phyloP scores from a whole-genome alignment of 2,329 filamentous ascomycete genomes.

The Sporothrix phasma region DNA sequence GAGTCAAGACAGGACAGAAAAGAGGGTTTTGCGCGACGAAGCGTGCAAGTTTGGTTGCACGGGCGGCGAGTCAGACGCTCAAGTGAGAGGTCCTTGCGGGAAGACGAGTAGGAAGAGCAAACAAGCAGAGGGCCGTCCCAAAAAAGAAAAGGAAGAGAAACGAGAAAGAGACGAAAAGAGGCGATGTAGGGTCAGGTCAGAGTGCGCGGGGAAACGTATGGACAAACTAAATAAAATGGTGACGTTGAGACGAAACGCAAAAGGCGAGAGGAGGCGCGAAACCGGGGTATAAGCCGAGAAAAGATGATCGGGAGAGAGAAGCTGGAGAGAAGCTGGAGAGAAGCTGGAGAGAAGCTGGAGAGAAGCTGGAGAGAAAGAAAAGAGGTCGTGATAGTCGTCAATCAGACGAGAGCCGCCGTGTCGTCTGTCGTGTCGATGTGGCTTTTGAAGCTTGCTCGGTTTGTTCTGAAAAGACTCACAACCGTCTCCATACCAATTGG shows the following conservation, averaged over 20 bases:
- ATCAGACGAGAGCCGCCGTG: not conserved
- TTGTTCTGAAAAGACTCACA: conserved; percentile 7
- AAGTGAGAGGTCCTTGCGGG: not conserved
- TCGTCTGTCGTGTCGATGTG: not conserved
- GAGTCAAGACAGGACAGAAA: not conserved
- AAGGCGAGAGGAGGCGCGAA: not conserved
- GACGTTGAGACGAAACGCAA: not conserved
- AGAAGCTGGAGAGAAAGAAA: not conserved
- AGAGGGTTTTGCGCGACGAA: not conserved
- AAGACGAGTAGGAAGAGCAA: not conserved
- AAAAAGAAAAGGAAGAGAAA: not conserved
- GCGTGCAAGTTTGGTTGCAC: not conserved
- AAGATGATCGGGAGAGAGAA: no score
- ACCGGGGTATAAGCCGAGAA: not conserved
- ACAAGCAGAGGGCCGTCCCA: not conserved
- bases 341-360: not conserved
- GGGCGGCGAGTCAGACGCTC: not conserved
- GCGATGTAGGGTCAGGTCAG: not conserved
- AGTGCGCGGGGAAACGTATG: not conserved
- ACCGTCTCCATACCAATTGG: conserved; percentile 26
- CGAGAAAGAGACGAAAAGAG: not conserved
- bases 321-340: no score
- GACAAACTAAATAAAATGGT: not conserved
- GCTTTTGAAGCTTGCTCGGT: not conserved
- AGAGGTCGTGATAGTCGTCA: not conserved